phyloP scores from a whole-genome alignment of 179 eudicot genomes.

The Silene noctiflora region DNA sequence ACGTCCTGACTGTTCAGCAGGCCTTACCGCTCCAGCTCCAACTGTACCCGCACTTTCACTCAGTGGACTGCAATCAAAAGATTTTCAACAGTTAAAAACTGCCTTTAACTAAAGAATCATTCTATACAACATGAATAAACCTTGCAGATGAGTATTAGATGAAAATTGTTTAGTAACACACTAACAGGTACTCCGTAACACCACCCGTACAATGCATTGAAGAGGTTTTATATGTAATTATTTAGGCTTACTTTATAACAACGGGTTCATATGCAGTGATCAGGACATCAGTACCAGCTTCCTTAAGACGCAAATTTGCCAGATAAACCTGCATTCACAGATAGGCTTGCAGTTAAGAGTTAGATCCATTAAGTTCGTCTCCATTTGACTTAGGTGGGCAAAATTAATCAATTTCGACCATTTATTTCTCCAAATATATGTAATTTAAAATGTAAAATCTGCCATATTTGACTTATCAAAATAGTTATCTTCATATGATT shows the following conservation, averaged over 20 bases:
- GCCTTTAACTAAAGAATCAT: too few species aligned
- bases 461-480: neutral
- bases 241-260: slow-evolving; percentile 60
- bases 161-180: too few species aligned
- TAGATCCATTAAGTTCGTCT: too few species aligned
- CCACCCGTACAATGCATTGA: too few species aligned
- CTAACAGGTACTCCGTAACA: too few species aligned
- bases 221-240: neutral
- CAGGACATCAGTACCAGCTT: slow-evolving; percentile 72
- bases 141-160: neutral
- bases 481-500: neutral
- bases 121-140: neutral
- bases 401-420: too few species aligned
- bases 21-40: slow-evolving; percentile 66
- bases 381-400: too few species aligned
- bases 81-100: neutral
- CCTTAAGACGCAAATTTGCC: slow-evolving; percentile 86
- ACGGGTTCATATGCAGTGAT: slow-evolving; percentile 83
- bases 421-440: neutral
- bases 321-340: slow-evolving; percentile 61
- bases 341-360: neutral
- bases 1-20: slow-evolving; percentile 70
- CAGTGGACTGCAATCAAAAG: slow-evolving; percentile 51
- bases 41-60: slow-evolving; percentile 76
- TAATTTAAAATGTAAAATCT: neutral